These are phyloP conservation scores for Boletus subparvulus DNA, from an alignment of 768 basidiomycete genomes.

Conservation along the genomic window DNA sequence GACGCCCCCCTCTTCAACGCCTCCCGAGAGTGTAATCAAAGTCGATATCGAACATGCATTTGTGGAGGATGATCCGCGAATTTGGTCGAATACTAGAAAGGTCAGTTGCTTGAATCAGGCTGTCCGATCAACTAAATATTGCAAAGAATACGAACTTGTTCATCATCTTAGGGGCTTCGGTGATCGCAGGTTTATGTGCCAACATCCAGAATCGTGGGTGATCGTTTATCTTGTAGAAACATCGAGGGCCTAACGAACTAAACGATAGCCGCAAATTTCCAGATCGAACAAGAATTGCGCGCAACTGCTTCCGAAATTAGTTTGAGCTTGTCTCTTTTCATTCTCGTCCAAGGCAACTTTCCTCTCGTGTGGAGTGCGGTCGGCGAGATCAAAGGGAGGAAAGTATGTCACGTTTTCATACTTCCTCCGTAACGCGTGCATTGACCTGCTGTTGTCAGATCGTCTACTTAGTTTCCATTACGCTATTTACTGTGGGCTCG, in stretches of 20 bases:
- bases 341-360: slow-evolving; percentile 64
- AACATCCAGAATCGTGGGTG: slow-evolving; percentile 33
- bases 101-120: slow-evolving; percentile 28
- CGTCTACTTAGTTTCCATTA: slow-evolving; percentile 55
- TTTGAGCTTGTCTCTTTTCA: slow-evolving; percentile 67
- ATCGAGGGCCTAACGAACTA: background rate
- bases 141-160: slow-evolving; percentile 21
- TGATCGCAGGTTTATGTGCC: slow-evolving; percentile 28
- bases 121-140: background rate
- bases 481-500: slow-evolving; percentile 54
- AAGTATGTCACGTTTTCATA: slow-evolving; percentile 37
- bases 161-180: slow-evolving; percentile 28
- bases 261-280: slow-evolving; percentile 58
- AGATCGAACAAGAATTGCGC: slow-evolving; percentile 61
- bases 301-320: slow-evolving; percentile 65
- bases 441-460: slow-evolving; percentile 32
- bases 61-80: slow-evolving; percentile 62
- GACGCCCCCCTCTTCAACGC: background rate
- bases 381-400: slow-evolving; percentile 67
- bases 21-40: slow-evolving; percentile 1
- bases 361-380: slow-evolving; percentile 33
- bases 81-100: slow-evolving; percentile 59
- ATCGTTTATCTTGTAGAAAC: background rate
- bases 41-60: slow-evolving; percentile 39
- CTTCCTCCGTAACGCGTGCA: background rate